Evolutionary conservation across 2,329 filamentous ascomycete species (phyloP), one percentile per base, ranked within the genome.

Genomic region (Scortechinia acanthostroma): DNA sequence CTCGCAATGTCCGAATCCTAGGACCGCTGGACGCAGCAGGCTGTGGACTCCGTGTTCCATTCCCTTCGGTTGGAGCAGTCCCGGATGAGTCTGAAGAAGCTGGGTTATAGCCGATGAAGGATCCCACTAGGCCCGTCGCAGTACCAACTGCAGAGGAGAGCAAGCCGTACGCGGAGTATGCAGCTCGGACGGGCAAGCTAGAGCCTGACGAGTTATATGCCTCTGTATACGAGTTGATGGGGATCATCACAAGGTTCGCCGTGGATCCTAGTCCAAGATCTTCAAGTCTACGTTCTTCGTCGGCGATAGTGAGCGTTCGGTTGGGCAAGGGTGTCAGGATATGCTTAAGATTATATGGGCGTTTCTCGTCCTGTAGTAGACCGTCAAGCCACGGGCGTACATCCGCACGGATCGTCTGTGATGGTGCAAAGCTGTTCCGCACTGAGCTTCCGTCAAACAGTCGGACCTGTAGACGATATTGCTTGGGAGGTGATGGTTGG

Each of bases 371-470:
- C 10, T 61, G 68, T 49, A 78, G 70, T 25, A 76, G 70, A 46
- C 74, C 68, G 45, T 91, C 86, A 4, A 97, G 75, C 87, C 89
- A 96, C 4, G 70, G 64, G 4, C 91, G 77, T 1, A 97, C 82
- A 37, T 88, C 77, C 4, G 61, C 68, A 4, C 69, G 62, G 3
- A 96, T 71, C 0, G 76, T 86, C 4, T 76, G 70, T 2, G 68
- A 66, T 19, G 80, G 77, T 10, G 78, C 68, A 60, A 96, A 95
- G 16, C 76, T 80, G 3, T 73, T 76, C 33, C 89, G 80, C 16
- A 96, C 76, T 2, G 82, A 90, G 10, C 82, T 83, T 6, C 91
- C 91, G 57, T 96, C 89, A 46, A 94, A 86, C 0, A 95, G 70
- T 4, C 91, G 79, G 16, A 95, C 77, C 55, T 93, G 88, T 1